Evolutionary conservation across 495 filamentous ascomycete species (phyloP), one percentile per base, ranked within the genome.

Genomic region (Chaetomium tenue): DNA sequence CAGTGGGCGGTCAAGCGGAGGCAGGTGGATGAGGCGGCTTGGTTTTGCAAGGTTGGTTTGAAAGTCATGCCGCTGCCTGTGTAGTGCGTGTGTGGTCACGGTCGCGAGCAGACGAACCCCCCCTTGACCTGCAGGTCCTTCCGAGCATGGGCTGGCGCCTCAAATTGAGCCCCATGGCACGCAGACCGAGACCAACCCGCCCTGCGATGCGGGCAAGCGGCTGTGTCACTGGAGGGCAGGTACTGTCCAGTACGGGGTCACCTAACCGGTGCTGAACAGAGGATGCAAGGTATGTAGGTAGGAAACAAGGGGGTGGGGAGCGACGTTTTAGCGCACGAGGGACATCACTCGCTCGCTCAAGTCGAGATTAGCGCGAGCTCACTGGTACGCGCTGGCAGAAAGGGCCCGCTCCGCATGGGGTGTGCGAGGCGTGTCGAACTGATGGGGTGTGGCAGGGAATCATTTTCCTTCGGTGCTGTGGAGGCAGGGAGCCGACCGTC

Each of bases 1-100:
- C 47, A 30, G 55, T 64, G 68, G 72, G 70, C 64, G 70, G 72
- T 74, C 70, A 72, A 74, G 70, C 70, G 72, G 71, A 73, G 37
- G 68, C 67, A 68, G 63, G 63, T 68, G 62, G 65, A 62, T 58
- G 46, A 60, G 47, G 56, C 47, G 51, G 18, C 40, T 54, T 37
- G 57, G 57, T 16, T 37, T 28, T 51, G 50, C 63, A 60, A 55
- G 63, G 53, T 51, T 63, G 42, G 28, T 40, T 25, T 25, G 22
- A 25, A 56, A 56, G 51, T 33, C 51, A 44, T 37, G 37, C 60
- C 51, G 51, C 60, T 20, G 25, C 52, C 52, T 55, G 48, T 53
- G 33, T n/a, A n/a, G n/a, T 37, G 33, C 6, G 47, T 54, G 58
- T 54, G 47, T 39, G 40, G 60, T 40, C 58, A 42, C 37, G 33